Base-by-base conservation (phyloP, 768 basidiomycete genomes). In the Boletus rufocinnamomeus region DNA sequence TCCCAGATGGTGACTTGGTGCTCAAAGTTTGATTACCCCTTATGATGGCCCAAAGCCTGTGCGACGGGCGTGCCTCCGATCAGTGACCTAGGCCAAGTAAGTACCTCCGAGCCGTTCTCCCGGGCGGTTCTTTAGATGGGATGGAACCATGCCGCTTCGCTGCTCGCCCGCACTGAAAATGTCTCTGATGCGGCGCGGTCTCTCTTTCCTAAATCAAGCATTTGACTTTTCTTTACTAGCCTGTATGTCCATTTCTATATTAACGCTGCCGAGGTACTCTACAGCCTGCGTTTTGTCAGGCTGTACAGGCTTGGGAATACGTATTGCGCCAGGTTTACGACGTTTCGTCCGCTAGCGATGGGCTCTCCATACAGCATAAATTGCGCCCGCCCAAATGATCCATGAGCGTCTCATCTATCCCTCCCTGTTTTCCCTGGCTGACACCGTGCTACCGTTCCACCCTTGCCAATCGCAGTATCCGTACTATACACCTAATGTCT, bases 301-400 rank as follows among this genome's bases (percentile, higher is more conserved):
- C 72, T 71, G 69, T 72, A 71, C 70, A 65, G 59, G 62, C 66
- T 68, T 72, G 72, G 72, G 61, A 70, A 69, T 72, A 72, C 68
- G 62, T 70, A 72, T 64, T 61, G 70, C 60, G 68, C 58, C 59
- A 70, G 35, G 35, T 55, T 66, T 72, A 67, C 72, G 65, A 69
- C 47, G 60, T 62, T 70, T 66, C 50, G 58, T 50, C 60, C 58
- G 45, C 58, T 71, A 66, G 59, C 69, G 62, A 60, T 63, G 62
- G 37, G 25, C 57, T 60, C 62, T 60, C 43, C 23, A 52, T 48
- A 35, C 59, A 62, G 57, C 63, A 72, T 72, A 72, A 72, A 72
- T 69, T 74, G 65, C 41, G 71, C 60, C 54, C 52, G 47, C 16
- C n/a, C 52, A 21, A 50, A 54, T 23, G 57, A 52, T 41, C 38